Evolutionary conservation across 2,329 filamentous ascomycete genomes (phyloP), one percentile per base, ranked within the genome.

Genomic region (Fusarium nisikadoi): DNA sequence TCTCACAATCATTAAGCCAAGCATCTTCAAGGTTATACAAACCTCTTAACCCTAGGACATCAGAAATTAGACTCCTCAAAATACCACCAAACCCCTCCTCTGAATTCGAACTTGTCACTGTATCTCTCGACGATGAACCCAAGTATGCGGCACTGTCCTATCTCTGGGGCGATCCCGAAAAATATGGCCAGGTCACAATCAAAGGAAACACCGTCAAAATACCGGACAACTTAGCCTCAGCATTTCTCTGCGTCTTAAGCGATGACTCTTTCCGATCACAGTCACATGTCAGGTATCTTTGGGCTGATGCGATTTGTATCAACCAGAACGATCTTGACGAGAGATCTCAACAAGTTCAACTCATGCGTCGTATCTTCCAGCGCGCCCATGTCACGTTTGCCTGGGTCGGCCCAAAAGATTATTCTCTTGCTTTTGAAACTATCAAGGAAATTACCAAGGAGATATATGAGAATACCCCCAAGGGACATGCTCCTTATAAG

Each of bases 61-160:
- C 41, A 29, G 41, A 67, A 17, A 67, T 62, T 6, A 33, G 62
- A 23, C 46, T 67, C 8, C 62, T 67, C 16, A 67, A 43, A 19
- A 23, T 47, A 8, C 54, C 54, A 6, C 35, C 50, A 17, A 25
- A 12, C 17, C 16, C 19, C 5, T 61, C 19, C 25, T 53, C 35
- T 11, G 25, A 53, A 17, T 47, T 67, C 20, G 64, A 67, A 33
- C 36, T 54, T 11, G 42, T 62, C 23, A 62, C 29, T 54, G 49
- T 45, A 39, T 62, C 46, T 27, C 39, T 61, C 8, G 46, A 67
- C 5, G 41, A 67, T 38, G 13, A 42, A 20, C 62, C 62, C 27
- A 62, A 38, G 42, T 67, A 62, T 62, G 63, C 41, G 47, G 55
- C 55, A 17, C 23, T 68, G n/a, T 43, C 36, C 31, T 68, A 67